These are phyloP conservation scores for Vachellia pachyceras DNA, from an alignment of 306 rosid species.

Conservation along the genomic window DNA sequence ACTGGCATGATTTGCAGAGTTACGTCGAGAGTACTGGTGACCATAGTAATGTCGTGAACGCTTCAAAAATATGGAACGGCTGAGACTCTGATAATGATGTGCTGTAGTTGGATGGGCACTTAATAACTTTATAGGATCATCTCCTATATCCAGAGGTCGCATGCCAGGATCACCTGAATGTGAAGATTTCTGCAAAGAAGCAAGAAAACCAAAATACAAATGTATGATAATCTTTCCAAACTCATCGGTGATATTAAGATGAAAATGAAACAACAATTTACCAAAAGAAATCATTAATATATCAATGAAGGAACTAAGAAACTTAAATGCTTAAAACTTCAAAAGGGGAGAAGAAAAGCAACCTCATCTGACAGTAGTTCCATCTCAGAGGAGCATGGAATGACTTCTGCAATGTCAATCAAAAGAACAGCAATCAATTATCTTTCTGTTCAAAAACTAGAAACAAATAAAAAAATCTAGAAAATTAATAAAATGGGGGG, in stretches of 20 bases:
- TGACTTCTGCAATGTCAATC: slow-evolving; percentile 57
- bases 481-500: not conserved
- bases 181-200: slow-evolving; percentile 53
- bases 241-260: not conserved
- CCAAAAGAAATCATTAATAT: not conserved
- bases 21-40: slow-evolving; percentile 87
- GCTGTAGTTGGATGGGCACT: slow-evolving; percentile 50
- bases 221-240: slow-evolving; percentile 16
- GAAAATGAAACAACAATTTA: slow-evolving; percentile 25
- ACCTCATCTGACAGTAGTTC: slow-evolving; percentile 88
- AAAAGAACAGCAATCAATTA: slow-evolving; percentile 25
- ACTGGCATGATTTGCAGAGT: slow-evolving; percentile 61
- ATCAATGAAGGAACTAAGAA: not conserved
- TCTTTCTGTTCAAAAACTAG: slow-evolving; percentile 13
- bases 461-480: not conserved
- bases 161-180: slow-evolving; percentile 56
- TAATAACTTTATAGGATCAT: slow-evolving; percentile 57
- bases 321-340: not conserved
- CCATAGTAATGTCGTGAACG: slow-evolving; percentile 84
- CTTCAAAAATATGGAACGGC: slow-evolving; percentile 74
- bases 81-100: slow-evolving; percentile 70
- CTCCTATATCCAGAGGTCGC: slow-evolving; percentile 51
- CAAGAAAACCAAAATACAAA: not conserved
- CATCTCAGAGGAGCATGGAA: slow-evolving; percentile 72
- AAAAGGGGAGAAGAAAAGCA: slow-evolving; percentile 39